Conservation (phyloP, 1,284 basidiomycete genomes). For the Apiotrichum mycotoxinovorans region DNA sequence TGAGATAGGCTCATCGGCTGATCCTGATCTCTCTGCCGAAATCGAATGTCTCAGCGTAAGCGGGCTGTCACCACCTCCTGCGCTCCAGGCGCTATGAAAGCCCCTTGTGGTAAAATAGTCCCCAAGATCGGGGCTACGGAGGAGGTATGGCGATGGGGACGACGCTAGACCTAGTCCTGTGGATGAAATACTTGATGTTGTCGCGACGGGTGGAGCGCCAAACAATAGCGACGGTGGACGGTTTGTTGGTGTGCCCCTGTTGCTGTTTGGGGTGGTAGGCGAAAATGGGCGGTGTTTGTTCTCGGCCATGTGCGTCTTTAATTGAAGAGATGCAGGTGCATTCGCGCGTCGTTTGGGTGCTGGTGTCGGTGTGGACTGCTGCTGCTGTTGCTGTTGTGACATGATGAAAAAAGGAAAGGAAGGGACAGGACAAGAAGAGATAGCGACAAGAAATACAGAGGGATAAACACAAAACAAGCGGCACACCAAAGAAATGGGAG, state of each 20-base stretch:
- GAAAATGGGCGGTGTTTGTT: conserved; percentile 17
- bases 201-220: conserved; percentile 4
- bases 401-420: neutral
- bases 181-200: conserved; percentile 1
- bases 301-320: neutral
- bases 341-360: neutral
- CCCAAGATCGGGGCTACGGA: neutral
- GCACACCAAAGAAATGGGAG: too few species aligned
- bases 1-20: neutral
- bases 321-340: neutral
- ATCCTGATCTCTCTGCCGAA: neutral
- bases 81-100: neutral
- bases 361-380: neutral
- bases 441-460: too few species aligned
- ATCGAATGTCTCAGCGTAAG: neutral
- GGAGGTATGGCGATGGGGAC: neutral
- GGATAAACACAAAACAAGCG: too few species aligned
- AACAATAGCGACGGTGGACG: conserved; percentile 22
- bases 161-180: neutral
- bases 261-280: conserved; percentile 21
- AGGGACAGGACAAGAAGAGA: neutral
- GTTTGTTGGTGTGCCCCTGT: conserved; percentile 16
- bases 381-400: neutral
- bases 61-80: neutral
- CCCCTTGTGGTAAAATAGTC: neutral